These are phyloP conservation scores for Flammula alnicola DNA, from an alignment of 1,284 basidiomycete species.

Conservation along the genomic window DNA sequence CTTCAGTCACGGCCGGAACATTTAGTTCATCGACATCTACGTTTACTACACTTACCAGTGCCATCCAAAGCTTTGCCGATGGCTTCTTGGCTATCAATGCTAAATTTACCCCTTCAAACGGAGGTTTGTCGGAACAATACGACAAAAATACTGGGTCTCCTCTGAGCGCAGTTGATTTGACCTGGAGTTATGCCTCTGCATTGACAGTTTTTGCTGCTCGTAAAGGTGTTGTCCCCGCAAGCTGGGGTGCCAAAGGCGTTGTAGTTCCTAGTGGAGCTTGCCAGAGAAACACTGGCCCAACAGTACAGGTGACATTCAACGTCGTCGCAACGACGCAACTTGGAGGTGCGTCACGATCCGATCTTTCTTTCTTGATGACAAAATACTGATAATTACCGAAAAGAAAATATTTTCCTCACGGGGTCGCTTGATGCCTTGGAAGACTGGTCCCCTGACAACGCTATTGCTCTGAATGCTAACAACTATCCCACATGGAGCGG, in stretches of 20 bases:
- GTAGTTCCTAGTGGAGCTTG: constrained; percentile 46
- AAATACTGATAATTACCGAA: background rate
- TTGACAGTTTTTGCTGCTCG: constrained; percentile 57
- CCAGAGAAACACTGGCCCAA: constrained; percentile 34
- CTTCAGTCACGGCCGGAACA: constrained; percentile 48
- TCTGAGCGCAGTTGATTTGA: constrained; percentile 60
- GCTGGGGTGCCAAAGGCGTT: constrained; percentile 72
- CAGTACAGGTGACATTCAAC: constrained; percentile 66
- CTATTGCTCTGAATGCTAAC: constrained; percentile 57
- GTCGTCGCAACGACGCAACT: constrained; percentile 59
- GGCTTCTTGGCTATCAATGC: constrained; percentile 59
- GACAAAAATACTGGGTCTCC: constrained; percentile 48
- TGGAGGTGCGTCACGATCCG: constrained; percentile 43
- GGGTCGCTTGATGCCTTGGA: constrained; percentile 62
- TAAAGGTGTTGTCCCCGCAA: constrained; percentile 45
- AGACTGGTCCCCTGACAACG: constrained; percentile 67
- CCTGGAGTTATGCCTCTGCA: constrained; percentile 69
- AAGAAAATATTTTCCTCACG: constrained; percentile 75
- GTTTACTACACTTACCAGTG: constrained; percentile 50
- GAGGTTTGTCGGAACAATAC: constrained; percentile 63
- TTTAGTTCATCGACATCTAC: constrained; percentile 50
- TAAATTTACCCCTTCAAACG: constrained; percentile 58
- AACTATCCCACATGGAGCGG: constrained; percentile 76
- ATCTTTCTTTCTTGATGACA: background rate
- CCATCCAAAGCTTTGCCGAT: constrained; percentile 59